phyloP scores from a whole-genome alignment of 805 yeast genomes.

The Scheffersomyces coipomensis region DNA sequence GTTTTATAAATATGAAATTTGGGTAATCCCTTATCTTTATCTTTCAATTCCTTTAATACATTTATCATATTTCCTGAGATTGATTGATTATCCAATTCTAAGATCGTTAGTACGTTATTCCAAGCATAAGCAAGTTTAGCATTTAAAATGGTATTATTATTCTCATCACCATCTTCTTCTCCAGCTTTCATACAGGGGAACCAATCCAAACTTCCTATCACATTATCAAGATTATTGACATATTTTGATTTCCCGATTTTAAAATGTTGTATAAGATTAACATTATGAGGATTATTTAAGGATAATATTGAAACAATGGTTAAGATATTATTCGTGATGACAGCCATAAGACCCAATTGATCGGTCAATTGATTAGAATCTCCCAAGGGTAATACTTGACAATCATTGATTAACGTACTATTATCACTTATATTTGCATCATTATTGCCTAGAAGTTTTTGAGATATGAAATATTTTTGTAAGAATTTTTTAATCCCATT shows the following conservation, averaged over 20 bases:
- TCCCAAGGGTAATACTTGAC: conserved; percentile 61
- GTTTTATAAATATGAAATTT: conserved; percentile 21
- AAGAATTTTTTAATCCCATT: conserved; percentile 58
- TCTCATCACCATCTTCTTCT: conserved; percentile 6
- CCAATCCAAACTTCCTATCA: conserved; percentile 58
- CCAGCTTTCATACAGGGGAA: conserved; percentile 46
- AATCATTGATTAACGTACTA: conserved; percentile 21
- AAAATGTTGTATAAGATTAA: conserved; percentile 46
- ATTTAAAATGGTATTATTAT: conserved; percentile 15
- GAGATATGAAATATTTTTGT: conserved; percentile 46
- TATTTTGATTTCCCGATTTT: conserved; percentile 48
- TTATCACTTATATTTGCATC: conserved; percentile 16
- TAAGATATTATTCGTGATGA: conserved; percentile 51
- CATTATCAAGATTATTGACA: conserved; percentile 12
- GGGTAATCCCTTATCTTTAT: conserved; percentile 36
- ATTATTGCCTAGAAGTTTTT: conserved; percentile 50
- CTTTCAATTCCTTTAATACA: conserved; percentile 29
- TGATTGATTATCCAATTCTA: conserved; percentile 45
- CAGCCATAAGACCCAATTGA: conserved; percentile 55
- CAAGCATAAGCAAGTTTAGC: conserved; percentile 66
- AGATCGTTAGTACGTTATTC: conserved; percentile 57
- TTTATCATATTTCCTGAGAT: conserved; percentile 26
- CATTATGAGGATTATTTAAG: conserved; percentile 34
- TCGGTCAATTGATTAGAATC: conserved; percentile 54
- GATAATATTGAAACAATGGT: conserved; percentile 51